phyloP scores from a whole-genome alignment of 805 yeast species.

The Saturnispora halmiae region DNA sequence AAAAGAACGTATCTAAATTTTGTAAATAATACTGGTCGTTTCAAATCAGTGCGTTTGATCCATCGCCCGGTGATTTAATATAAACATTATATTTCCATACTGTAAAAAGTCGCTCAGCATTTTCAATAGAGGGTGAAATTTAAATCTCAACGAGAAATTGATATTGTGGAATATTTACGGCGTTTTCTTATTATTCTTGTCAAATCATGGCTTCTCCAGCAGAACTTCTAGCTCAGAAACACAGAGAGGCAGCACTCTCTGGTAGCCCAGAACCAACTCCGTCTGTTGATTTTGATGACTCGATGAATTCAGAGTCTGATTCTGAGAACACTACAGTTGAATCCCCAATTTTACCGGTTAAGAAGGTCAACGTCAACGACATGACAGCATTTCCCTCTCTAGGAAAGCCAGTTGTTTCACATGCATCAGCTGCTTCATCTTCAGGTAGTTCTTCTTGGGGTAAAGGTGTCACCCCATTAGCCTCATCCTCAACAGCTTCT shows the following conservation, averaged over 20 bases:
- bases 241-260: slow-evolving; percentile 20
- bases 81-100: too few relatives aligned
- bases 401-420: slow-evolving; percentile 42
- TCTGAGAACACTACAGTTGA: slow-evolving; percentile 6
- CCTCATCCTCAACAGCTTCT: slow-evolving; percentile 13
- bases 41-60: too few relatives aligned
- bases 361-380: slow-evolving; percentile 32
- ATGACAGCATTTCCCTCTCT: slow-evolving; percentile 59
- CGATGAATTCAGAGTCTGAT: background rate
- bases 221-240: slow-evolving; percentile 31
- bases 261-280: slow-evolving; percentile 7
- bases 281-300: background rate
- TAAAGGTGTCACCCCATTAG: slow-evolving; percentile 17
- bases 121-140: too few relatives aligned
- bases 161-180: background rate
- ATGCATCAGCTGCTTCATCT: background rate
- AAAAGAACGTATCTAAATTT: too few relatives aligned
- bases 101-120: too few relatives aligned
- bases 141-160: too few relatives aligned
- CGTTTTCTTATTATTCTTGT: background rate
- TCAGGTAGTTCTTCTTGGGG: slow-evolving; percentile 9
- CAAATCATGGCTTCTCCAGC: slow-evolving; percentile 32
- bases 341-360: background rate
- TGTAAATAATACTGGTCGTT: too few relatives aligned
- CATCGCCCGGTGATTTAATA: too few relatives aligned